Base-by-base conservation (phyloP, 1,284 basidiomycete genomes). In the Ceratobasidium theobromae region DNA sequence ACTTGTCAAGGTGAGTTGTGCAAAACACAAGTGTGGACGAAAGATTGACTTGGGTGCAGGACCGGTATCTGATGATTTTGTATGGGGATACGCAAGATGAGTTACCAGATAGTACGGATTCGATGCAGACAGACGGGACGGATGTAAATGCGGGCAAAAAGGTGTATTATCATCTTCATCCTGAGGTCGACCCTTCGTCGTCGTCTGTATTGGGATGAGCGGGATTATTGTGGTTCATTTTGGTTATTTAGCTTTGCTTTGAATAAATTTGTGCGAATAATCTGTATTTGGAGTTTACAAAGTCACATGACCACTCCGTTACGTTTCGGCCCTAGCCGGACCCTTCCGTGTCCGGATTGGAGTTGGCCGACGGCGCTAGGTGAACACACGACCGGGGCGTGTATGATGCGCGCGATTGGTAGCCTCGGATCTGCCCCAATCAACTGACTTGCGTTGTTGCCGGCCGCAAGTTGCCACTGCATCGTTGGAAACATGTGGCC, bases 1-100 rank as follows among this genome's bases (percentile, higher is more conserved):
- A 77, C 79, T 99, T 66, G 89, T 96, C 69, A 96, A 95, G 85
- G 95, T 91, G 70, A 62, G 83, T 72, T 16, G 32, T 68, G 28
- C 41, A 4, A 1, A 14, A 14, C 27, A 30, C n/a, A 40, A 14
- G 38, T n/a, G 8, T 23, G 6, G 35, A 14, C 45, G 32, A 23
- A 11, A 18, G 18, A 53, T 35, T 53, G 18, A 35, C 52, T 33
- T 32, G 14, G 27, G 28, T 16, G 18, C 25, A 62, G 57, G 57
- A 62, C 32, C 57, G 57, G 14, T 62, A 49, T 40, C 32, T 62
- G 46, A 49, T 62, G 57, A 49, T 62, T 23, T 35, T 62, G 21
- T 62, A 62, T 38, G 57, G 57, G 16, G 57, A 62, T 38, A 62
- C 57, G 12, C 57, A 62, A 40, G 57, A 62, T 23, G 41, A 38